Base-by-base conservation (phyloP, 1,284 basidiomycete genomes). In the Irpex lacteus region DNA sequence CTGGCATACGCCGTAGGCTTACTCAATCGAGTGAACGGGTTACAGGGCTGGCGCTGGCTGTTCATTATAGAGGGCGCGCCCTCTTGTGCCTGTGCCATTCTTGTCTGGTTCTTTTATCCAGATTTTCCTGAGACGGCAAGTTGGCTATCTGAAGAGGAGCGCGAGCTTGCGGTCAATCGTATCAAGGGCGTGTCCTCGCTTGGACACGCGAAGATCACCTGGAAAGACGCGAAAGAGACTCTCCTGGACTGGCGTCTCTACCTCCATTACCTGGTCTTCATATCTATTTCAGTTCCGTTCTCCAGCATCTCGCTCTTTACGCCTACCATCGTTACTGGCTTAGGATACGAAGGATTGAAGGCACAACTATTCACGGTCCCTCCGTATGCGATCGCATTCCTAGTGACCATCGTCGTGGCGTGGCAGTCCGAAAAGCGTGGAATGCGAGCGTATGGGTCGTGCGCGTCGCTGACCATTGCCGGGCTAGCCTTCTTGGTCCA, bases 291-390 rank as follows among this genome's bases (percentile, higher is more conserved):
- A 5, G 68, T 74, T 2, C 74, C 75, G 1, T 77, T 78, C 61
- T 72, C 73, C 7, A 75, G 73, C 61, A 67, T 78, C 38, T 76
- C 76, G 5, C 66, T 77, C 18, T 77, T 78, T 66, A 54, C 74
- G 15, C 77, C 77, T 3, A 75, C 75, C 2, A 77, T 78, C 65
- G 71, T 74, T 37, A 70, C 74, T 26, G 76, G 73, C 3, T 70
- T 85, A 19, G 83, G 83, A 1, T 82, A 82, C 69, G 74, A 74
- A 21, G 74, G 76, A 34, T 59, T 47, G 18, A 34, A 61, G 32
- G 63, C 84, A 1, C 85, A 87, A 70, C 77, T 87, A 18, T 81
- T 82, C 74, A 83, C 83, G 2, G 85, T 86, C 1, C 85, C 85
- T 32, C 82, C 83, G 13, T 85, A 81, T 59, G 78, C 77, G 15